These are phyloP conservation scores for Rhizopus sp. DNA, from an alignment of 371 early-diverging fungal species.

Conservation along the genomic window DNA sequence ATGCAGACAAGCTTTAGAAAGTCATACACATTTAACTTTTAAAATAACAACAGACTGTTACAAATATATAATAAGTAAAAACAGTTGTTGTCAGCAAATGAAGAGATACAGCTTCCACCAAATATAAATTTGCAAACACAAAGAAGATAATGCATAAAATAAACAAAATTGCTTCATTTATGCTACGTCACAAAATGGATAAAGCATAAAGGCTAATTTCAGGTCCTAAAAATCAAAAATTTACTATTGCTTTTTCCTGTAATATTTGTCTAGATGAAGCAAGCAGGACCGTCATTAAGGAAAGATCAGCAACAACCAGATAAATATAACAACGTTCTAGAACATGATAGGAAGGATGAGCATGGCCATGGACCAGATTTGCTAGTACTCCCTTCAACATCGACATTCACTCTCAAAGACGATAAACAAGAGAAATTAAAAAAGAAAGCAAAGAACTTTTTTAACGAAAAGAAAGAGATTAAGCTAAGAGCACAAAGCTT, in stretches of 20 bases:
- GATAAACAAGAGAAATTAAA: slow-evolving; percentile 58
- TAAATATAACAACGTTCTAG: not conserved
- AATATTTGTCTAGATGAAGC: slow-evolving; percentile 1
- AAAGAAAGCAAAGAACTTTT: slow-evolving; percentile 75
- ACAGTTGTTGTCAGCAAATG: no score
- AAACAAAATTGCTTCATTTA: no score
- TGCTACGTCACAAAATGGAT: not conserved
- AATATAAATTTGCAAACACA: no score
- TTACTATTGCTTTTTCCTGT: not conserved
- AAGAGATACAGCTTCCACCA: no score
- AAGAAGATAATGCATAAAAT: no score
- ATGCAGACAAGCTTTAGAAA: no score
- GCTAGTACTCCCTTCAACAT: slow-evolving; percentile 44
- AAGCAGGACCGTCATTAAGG: not conserved
- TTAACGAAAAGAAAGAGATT: slow-evolving; percentile 77
- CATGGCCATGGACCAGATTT: slow-evolving; percentile 16
- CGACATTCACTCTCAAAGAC: slow-evolving; percentile 46
- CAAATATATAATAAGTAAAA: no score
- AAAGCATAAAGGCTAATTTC: slow-evolving; percentile 1
- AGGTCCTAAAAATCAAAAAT: slow-evolving; percentile 10
- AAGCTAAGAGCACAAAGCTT: slow-evolving; percentile 73
- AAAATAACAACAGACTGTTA: no score
- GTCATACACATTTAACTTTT: no score
- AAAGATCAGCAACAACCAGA: slow-evolving; percentile 3
- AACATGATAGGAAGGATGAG: slow-evolving; percentile 4